A percentile compares a stretch with the other conserved stretches of the same genome.
These are phyloP conservation scores for Cryptomeria japonica DNA, from an alignment of 75 land plant species.

Conservation along the genomic window DNA sequence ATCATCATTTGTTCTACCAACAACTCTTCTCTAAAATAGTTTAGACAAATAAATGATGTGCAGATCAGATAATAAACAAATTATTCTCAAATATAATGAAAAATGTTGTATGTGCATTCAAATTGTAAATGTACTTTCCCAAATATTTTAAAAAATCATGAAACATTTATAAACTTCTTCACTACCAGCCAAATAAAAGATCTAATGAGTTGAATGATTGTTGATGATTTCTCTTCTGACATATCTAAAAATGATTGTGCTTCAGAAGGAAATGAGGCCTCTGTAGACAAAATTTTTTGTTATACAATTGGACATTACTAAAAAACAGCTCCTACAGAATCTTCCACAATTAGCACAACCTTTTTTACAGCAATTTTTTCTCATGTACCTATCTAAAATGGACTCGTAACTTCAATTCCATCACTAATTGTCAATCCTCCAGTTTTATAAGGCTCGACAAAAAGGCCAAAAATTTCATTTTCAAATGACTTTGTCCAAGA, in stretches of 20 bases:
- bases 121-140: conserved; percentile 7
- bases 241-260: conserved; percentile 38
- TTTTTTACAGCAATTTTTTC: conserved; percentile 61
- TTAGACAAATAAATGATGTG: no score
- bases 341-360: no score
- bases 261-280: conserved; percentile 66
- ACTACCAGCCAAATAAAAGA: conserved; percentile 67
- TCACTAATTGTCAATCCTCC: conserved; percentile 29
- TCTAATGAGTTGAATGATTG: conserved; percentile 50
- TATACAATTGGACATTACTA: conserved; percentile 35
- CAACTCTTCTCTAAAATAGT: no score
- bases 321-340: conserved; percentile 32
- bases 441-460: conserved; percentile 29
- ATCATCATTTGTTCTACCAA: no score
- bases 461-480: conserved; percentile 24
- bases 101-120: not conserved
- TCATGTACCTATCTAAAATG: conserved; percentile 39
- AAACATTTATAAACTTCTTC: not conserved
- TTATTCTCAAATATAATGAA: no score
- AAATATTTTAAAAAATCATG: not conserved
- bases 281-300: conserved; percentile 55
- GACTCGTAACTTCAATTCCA: conserved; percentile 25
- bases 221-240: conserved; percentile 46
- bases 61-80: no score
- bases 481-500: conserved; percentile 37